phyloP scores from a whole-genome alignment of 176 grass and related monocot species.

The Areca catechu region DNA sequence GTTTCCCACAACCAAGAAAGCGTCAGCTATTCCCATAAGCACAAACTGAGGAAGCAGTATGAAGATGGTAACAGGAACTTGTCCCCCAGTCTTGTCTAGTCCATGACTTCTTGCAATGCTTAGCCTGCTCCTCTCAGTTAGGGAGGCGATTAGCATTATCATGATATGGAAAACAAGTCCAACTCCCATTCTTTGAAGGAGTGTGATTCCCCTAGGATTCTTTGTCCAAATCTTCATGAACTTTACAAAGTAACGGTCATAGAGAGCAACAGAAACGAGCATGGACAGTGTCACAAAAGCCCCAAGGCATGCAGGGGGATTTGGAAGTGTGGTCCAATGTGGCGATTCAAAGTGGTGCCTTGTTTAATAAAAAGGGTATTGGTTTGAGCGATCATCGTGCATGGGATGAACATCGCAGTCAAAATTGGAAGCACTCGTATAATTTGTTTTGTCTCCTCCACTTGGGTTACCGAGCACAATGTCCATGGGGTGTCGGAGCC shows the following conservation, averaged over 20 bases:
- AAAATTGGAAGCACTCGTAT: constrained; percentile 50
- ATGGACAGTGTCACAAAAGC: constrained; percentile 55
- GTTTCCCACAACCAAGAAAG: constrained; percentile 40
- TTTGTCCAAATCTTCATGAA: constrained; percentile 30
- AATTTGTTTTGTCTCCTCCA: constrained; percentile 80
- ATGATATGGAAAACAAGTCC: constrained; percentile 53
- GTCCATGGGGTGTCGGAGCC: constrained; percentile 17
- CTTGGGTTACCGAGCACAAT: constrained; percentile 47
- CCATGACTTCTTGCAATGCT: constrained; percentile 27
- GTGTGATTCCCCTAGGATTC: constrained; percentile 77
- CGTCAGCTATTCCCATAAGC: constrained; percentile 62
- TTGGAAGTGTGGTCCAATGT: constrained; percentile 34
- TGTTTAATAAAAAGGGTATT: constrained; percentile 74
- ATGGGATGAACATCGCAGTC: constrained; percentile 48
- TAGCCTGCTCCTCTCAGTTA: constrained; percentile 38
- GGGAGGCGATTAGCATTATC: constrained; percentile 38
- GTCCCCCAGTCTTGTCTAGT: neutral
- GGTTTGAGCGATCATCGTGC: constrained; percentile 51
- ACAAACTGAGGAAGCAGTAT: constrained; percentile 78
- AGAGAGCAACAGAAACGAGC: constrained; percentile 44
- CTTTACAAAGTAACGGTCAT: constrained; percentile 55
- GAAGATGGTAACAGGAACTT: constrained; percentile 50
- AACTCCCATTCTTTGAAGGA: constrained; percentile 54
- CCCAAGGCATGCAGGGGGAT: constrained; percentile 50
- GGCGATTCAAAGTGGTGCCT: constrained; percentile 51